phyloP scores from a whole-genome alignment of 1,284 basidiomycete genomes.

The Takashimella tepidaria region DNA sequence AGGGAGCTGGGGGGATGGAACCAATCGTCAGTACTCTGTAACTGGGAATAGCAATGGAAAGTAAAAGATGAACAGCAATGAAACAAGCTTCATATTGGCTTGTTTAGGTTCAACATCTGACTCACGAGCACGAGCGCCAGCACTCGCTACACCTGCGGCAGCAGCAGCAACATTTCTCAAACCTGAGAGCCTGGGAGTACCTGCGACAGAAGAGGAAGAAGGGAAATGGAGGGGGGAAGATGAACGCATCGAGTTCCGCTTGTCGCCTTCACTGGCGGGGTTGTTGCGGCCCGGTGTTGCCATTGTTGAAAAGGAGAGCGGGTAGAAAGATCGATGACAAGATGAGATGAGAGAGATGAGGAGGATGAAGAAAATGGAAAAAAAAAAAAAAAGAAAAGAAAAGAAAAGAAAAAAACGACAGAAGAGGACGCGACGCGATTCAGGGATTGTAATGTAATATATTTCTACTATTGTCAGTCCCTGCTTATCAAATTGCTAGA shows the following conservation, averaged over 20 bases:
- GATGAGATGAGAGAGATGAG: constrained; percentile 10
- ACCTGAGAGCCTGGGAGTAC: constrained; percentile 26
- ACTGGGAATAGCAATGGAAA: too few relatives aligned
- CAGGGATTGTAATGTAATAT: neutral
- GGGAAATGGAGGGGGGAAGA: constrained; percentile 42
- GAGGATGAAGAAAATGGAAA: constrained; percentile 1
- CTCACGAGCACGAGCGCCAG: neutral
- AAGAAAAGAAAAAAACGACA: neutral
- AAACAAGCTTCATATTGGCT: too few relatives aligned
- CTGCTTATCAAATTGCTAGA: too few relatives aligned
- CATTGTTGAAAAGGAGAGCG: constrained; percentile 16
- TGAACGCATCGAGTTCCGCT: constrained; percentile 16
- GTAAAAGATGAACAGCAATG: too few relatives aligned
- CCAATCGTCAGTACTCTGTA: neutral
- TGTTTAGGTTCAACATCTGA: too few relatives aligned
- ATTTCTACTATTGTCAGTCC: neutral
- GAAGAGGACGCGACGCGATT: neutral
- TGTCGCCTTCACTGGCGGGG: constrained; percentile 1
- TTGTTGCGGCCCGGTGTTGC: constrained; percentile 21
- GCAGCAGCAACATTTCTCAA: constrained; percentile 10
- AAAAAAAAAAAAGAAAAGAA: constrained; percentile 6
- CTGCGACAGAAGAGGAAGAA: constrained; percentile 33
- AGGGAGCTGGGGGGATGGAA: constrained; percentile 48
- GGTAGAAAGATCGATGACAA: constrained; percentile 3
- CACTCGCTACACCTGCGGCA: too few relatives aligned